These are phyloP conservation scores for Polysphondylium violaceum DNA, from an alignment of 78 protist genomes.

Conservation along the genomic window DNA sequence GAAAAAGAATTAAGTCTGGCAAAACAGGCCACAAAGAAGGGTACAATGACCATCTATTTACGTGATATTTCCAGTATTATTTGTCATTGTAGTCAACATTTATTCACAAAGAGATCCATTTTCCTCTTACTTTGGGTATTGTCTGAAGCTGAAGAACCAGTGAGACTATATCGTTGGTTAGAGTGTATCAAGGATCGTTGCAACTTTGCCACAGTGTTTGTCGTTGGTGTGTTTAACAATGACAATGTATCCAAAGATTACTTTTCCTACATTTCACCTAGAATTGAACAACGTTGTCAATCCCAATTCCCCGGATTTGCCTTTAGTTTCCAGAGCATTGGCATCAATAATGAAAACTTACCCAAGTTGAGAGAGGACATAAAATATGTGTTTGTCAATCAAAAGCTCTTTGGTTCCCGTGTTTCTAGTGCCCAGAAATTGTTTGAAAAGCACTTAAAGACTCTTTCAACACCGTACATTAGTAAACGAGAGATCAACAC, in stretches of 20 bases:
- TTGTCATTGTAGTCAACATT: constrained; percentile 42
- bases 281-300: constrained; percentile 46
- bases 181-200: constrained; percentile 60
- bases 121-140: constrained; percentile 40
- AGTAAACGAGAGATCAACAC: constrained; percentile 28
- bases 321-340: constrained; percentile 7
- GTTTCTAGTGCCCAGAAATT: constrained; percentile 33
- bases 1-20: background rate
- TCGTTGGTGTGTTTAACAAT: constrained; percentile 32
- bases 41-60: constrained; percentile 19
- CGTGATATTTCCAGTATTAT: constrained; percentile 26
- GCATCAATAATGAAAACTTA: background rate
- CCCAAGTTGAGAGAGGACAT: constrained; percentile 41
- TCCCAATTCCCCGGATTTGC: constrained; percentile 33
- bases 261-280: background rate
- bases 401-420: constrained; percentile 19
- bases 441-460: constrained; percentile 62
- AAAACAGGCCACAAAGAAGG: constrained; percentile 1
- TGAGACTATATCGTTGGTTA: constrained; percentile 28
- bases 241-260: constrained; percentile 36
- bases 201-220: constrained; percentile 2
- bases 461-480: constrained; percentile 43
- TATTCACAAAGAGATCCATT: constrained; percentile 33
- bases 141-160: constrained; percentile 43
- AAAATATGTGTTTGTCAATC: constrained; percentile 25